These are phyloP conservation scores for Cladosporium sp. DNA, from an alignment of 2,329 filamentous ascomycete genomes.

Conservation along the genomic window DNA sequence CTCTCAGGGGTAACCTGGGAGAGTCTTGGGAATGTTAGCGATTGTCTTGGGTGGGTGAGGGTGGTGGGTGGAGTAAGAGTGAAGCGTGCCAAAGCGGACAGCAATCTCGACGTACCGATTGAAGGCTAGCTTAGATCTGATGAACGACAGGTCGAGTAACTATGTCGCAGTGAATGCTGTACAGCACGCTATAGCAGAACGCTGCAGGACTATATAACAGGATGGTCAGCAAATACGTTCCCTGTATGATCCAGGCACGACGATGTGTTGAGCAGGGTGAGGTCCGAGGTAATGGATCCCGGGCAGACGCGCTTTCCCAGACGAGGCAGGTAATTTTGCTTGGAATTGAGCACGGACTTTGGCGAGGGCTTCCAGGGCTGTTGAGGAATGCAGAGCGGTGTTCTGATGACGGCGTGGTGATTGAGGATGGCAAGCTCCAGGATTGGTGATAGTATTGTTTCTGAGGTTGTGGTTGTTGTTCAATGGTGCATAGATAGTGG, in stretches of 20 bases:
- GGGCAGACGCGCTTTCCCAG: constrained; percentile 23
- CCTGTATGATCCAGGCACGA: background rate
- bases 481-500: background rate
- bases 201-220: constrained; percentile 23
- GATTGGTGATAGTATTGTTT: background rate
- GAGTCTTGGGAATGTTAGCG: constrained; percentile 46
- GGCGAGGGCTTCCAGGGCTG: constrained; percentile 7
- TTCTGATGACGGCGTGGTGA: constrained; percentile 9
- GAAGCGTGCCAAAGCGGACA: constrained; percentile 22
- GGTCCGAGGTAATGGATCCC: constrained; percentile 10
- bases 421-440: constrained; percentile 1
- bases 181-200: constrained; percentile 23
- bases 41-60: constrained; percentile 32
- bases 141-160: constrained; percentile 6
- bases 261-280: background rate
- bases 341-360: constrained; percentile 24
- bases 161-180: constrained; percentile 15
- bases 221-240: constrained; percentile 14
- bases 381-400: constrained; percentile 23
- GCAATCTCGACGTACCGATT: constrained; percentile 13
- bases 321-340: constrained; percentile 27
- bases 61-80: constrained; percentile 37
- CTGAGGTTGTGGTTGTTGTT: background rate
- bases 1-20: constrained; percentile 39
- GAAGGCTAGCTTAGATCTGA: background rate